Evolutionary conservation across 2,329 filamentous ascomycete species (phyloP), one percentile per base, ranked within the genome.

Genomic region (Aureobasidium namibiae): DNA sequence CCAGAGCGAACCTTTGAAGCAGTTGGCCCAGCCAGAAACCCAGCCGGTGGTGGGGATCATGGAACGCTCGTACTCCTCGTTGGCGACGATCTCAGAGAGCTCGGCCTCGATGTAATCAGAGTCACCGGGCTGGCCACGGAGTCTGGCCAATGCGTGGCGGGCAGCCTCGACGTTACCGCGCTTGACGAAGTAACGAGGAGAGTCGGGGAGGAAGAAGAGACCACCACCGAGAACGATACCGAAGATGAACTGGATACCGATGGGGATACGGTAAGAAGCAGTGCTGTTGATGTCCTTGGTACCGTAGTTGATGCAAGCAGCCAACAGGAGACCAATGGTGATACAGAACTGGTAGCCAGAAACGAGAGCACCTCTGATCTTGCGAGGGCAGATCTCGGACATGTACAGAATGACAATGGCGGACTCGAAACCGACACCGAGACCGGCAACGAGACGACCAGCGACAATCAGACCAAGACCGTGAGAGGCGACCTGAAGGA

Each of bases 391-490:
- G 70, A 92, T 89, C 75, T 92, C 89, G 50, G 86, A 90, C 89
- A 94, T 92, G 82, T 94, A 92, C 62, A 91, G 79, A 69, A 91
- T 89, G 73, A 91, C 85, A 67, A 90, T 85, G 67, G 88, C 87
- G 9, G 87, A 90, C 65, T 89, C 87, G 70, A 90, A 90, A 69
- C 88, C 89, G 67, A 91, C 87, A 79, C 89, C 89, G 60, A 90
- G 72, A 71, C 89, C 89, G 49, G 88, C 85, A 66, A 92, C 75
- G 60, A 91, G 75, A 80, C 88, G 88, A 71, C 89, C 89, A 60
- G 82, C 81, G 23, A 89, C 85, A 61, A 91, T 83, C 62, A 84
- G 77, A 60, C 78, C 82, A 13, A 88, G 76, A 38, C 79, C 76
- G 56, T 77, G 72, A 39, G 67, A 67, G 36, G 80, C 76, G 57